A percentile compares a stretch with the other conserved stretches of the same genome.
Evolutionary conservation across 73 alveolate genomes (phyloP).

Genomic region (Symbiodinium pilosum): DNA sequence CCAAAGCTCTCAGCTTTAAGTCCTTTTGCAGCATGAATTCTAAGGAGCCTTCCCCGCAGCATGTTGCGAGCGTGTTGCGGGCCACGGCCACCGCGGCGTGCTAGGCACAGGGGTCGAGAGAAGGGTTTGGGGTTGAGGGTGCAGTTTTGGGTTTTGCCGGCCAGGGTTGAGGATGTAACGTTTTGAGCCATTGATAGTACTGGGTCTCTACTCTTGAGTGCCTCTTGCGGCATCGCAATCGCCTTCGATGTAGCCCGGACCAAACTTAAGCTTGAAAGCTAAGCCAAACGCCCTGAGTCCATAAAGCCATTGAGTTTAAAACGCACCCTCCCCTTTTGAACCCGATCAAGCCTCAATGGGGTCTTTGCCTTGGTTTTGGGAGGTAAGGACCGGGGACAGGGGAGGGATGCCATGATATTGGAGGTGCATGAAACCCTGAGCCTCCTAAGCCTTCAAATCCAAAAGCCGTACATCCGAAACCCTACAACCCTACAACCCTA

Average conservation of each 20-base stretch:
- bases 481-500: not conserved
- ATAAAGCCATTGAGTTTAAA: no score
- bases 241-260: no score
- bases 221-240: not conserved
- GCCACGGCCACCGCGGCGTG: not conserved
- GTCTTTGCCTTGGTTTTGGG: no score
- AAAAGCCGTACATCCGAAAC: not conserved
- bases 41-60: not conserved
- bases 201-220: not conserved
- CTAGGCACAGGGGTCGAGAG: not conserved
- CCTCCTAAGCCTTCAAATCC: not conserved
- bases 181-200: not conserved
- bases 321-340: no score
- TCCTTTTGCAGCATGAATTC: no score
- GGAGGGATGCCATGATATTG: no score
- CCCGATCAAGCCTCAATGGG: no score
- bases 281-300: no score
- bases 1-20: not conserved
- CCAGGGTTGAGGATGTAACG: not conserved
- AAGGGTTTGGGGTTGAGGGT: not conserved
- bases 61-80: slow-evolving; percentile 1
- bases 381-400: no score
- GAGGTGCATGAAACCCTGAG: no score
- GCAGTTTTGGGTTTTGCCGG: not conserved
- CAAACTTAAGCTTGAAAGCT: no score